Percentiles rank a stretch among this genome's conserved stretches.
phyloP scores from a whole-genome alignment of 2,329 filamentous ascomycete genomes.

The Hymenoscyphus salicellus region DNA sequence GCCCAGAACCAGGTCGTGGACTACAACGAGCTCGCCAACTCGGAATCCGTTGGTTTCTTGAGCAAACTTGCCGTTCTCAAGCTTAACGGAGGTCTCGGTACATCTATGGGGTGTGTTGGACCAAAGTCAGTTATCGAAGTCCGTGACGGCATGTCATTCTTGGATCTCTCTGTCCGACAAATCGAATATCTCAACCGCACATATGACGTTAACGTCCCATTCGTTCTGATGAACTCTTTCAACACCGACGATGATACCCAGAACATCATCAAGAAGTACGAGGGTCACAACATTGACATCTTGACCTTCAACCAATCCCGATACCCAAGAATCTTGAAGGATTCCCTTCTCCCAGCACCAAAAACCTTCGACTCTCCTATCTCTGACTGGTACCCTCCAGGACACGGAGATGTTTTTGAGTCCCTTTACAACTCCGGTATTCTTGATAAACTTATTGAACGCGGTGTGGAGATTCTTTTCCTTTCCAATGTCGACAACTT shows the following conservation, averaged over 20 bases:
- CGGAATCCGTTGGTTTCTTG: slow-evolving; percentile 88
- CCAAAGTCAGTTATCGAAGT: slow-evolving; percentile 99
- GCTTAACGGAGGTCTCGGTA: slow-evolving; percentile 98
- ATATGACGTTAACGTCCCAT: slow-evolving; percentile 94
- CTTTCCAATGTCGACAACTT: slow-evolving; percentile 99
- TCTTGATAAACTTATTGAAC: slow-evolving; percentile 91
- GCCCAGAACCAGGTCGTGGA: slow-evolving; percentile 91
- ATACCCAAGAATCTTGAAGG: slow-evolving; percentile 97
- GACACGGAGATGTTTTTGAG: slow-evolving; percentile 99
- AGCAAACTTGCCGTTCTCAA: slow-evolving; percentile 98
- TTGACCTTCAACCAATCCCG: slow-evolving; percentile 99
- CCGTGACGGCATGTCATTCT: slow-evolving; percentile 99
- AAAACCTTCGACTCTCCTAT: slow-evolving; percentile 85
- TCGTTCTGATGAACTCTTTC: slow-evolving; percentile 99
- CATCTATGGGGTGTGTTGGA: slow-evolving; percentile 98
- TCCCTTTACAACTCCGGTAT: slow-evolving; percentile 99
- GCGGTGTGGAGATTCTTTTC: slow-evolving; percentile 97
- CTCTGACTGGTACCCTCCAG: slow-evolving; percentile 97
- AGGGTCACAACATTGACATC: slow-evolving; percentile 99
- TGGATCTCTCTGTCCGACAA: slow-evolving; percentile 96
- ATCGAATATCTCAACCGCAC: slow-evolving; percentile 99
- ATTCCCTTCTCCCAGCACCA: slow-evolving; percentile 92
- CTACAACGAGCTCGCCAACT: slow-evolving; percentile 86
- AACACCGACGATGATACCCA: slow-evolving; percentile 98
- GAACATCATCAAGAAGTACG: slow-evolving; percentile 99